Evolutionary conservation across 2,329 filamentous ascomycete species (phyloP).

Genomic region (Colletotrichum camelliae): DNA sequence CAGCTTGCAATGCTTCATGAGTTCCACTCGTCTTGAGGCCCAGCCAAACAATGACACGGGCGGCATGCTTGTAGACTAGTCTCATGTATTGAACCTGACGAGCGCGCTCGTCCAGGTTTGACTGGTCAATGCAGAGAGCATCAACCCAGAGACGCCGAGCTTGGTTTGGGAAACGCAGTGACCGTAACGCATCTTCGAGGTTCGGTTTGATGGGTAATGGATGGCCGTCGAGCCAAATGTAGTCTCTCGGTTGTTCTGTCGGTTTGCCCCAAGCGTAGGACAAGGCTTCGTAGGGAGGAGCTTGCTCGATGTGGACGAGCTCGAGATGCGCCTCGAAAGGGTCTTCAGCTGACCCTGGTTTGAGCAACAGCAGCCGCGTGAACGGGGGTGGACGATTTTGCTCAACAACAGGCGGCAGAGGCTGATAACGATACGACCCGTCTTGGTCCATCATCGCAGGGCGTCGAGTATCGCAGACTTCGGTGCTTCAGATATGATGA

Average conservation of each 20-base stretch:
- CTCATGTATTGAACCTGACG: constrained; percentile 15
- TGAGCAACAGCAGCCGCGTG: constrained; percentile 16
- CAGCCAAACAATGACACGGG: constrained; percentile 7
- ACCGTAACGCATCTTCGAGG: constrained; percentile 8
- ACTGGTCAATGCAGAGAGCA: constrained; percentile 29
- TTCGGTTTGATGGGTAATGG: constrained; percentile 11
- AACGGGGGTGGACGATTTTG: constrained; percentile 9
- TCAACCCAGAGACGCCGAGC: constrained; percentile 27
- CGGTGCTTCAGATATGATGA: neutral
- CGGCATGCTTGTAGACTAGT: constrained; percentile 13
- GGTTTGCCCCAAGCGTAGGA: constrained; percentile 21
- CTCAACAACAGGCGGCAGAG: constrained; percentile 9
- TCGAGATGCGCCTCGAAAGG: constrained; percentile 13
- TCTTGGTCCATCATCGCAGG: neutral
- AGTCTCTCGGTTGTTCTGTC: constrained; percentile 11
- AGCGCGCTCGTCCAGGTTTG: constrained; percentile 8
- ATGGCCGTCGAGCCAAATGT: constrained; percentile 8
- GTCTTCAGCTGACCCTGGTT: constrained; percentile 14
- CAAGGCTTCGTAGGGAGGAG: constrained; percentile 21
- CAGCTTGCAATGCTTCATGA: constrained; percentile 7
- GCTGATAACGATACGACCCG: constrained; percentile 4
- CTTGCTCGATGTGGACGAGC: constrained; percentile 11
- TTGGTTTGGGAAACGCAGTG: neutral
- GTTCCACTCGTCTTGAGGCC: constrained; percentile 3
- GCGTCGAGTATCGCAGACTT: neutral